Percentiles rank a stretch among this genome's conserved stretches.
phyloP scores from a whole-genome alignment of 768 basidiomycete species.

The Lyophyllum shimeji region DNA sequence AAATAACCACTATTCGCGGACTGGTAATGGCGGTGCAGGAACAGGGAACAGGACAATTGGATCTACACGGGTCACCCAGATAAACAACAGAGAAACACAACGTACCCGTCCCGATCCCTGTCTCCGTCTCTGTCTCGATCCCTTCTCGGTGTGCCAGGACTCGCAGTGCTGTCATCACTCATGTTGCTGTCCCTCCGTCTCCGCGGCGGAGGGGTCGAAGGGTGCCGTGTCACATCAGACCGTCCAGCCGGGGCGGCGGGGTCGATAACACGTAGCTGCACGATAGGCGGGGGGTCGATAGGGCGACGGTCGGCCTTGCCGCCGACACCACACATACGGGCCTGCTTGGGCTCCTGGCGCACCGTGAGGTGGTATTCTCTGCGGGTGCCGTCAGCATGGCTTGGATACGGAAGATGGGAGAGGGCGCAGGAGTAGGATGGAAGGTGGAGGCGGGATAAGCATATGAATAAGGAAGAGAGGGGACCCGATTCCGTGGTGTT shows the following conservation, averaged over 20 bases:
- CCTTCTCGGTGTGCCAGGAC: background rate
- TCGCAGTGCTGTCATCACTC: conserved; percentile 7
- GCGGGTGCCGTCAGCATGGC: conserved; percentile 15
- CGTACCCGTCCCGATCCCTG: conserved; percentile 17
- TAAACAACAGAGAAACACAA: background rate
- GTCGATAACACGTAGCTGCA: conserved; percentile 90
- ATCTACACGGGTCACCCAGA: no score
- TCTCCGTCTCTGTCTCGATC: conserved; percentile 11
- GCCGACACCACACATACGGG: conserved; percentile 87
- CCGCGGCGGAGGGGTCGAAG: conserved; percentile 12
- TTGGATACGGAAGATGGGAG: background rate
- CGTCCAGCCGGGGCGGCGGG: conserved; percentile 25
- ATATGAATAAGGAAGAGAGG: conserved; percentile 6
- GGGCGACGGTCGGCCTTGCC: conserved; percentile 94
- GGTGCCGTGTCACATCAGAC: background rate
- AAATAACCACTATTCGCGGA: no score
- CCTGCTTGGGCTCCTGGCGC: conserved; percentile 90
- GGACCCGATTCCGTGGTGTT: conserved; percentile 32
- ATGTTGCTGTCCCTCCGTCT: conserved; percentile 8
- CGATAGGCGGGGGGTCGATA: conserved; percentile 95
- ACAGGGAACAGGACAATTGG: background rate
- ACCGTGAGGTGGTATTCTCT: conserved; percentile 87
- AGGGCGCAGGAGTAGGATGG: conserved; percentile 11
- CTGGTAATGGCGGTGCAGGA: background rate
- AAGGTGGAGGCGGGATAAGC: background rate